Base-by-base conservation (phyloP, 1,139 yeast species). In the Nakaseomyces glabratus region DNA sequence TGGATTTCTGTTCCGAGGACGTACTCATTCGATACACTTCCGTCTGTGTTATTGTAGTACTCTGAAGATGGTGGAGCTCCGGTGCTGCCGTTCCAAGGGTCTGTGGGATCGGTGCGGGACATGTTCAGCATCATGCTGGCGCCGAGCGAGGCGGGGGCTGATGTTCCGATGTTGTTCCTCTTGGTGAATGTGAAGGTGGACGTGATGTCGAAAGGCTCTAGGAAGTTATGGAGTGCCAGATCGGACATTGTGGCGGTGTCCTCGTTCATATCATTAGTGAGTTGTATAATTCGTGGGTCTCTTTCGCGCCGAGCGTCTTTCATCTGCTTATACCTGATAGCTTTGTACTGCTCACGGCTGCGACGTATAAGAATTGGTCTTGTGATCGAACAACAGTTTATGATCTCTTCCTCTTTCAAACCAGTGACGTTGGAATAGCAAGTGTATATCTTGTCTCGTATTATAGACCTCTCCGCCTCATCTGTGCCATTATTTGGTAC, bases 301-400 rank as follows among this genome's bases (percentile, higher is more conserved):
- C n/a, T n/a, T n/a, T n/a, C n/a, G n/a, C n/a, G n/a, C 11, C 9
- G 9, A 9, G 16, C 17, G 13, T 6, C n/a, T 24, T 9, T 5
- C 28, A 8, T 14, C 6, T 11, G 9, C 6, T 17, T 11, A 5
- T 9, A 18, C 16, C 21, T 20, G 12, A 28, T 29, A 4, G 32
- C 26, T 14, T 34, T 28, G 6, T 35, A 33, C 31, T 42, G 47
- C 19, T 37, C 29, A 28, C 47, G 35, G 31, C 40, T 36, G 30
- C 44, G 41, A 22, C 45, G 43, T 10, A 42, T 41, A 2, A 50
- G 31, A 1, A 50, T 39, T 5, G 52, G 46, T 23, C 55, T 43
- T n/a, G 49, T 49, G 8, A 51, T 45, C 6, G 48, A 43, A 24
- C 52, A 45, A 35, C 55, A 49, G 35, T 47, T 40, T 10, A 37